phyloP scores from a whole-genome alignment of 805 yeast species.

The Saccharomycopsis lassenensis region DNA sequence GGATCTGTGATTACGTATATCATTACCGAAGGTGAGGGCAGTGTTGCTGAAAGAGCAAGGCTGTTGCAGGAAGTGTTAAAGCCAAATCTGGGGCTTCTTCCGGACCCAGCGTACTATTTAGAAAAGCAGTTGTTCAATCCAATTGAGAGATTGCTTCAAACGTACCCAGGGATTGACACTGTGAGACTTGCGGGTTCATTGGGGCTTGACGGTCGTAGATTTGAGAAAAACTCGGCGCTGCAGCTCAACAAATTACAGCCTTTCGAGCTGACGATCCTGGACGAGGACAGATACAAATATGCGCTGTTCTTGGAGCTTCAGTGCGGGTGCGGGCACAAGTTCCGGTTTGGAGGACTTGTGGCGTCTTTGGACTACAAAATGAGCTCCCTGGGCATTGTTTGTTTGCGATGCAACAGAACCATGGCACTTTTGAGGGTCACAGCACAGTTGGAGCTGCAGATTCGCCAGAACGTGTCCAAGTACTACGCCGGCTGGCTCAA shows the following conservation, averaged over 20 bases:
- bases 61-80: constrained; percentile 63
- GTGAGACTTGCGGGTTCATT: constrained; percentile 65
- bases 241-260: constrained; percentile 50
- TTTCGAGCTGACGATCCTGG: constrained; percentile 70
- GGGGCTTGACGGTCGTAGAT: constrained; percentile 66
- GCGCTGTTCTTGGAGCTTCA: constrained; percentile 42
- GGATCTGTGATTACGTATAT: constrained; percentile 87
- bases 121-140: constrained; percentile 88
- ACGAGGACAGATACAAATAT: constrained; percentile 69
- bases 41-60: constrained; percentile 67
- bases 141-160: constrained; percentile 73
- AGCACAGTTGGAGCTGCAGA: constrained; percentile 62
- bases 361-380: constrained; percentile 50
- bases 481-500: constrained; percentile 81
- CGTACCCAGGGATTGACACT: constrained; percentile 79
- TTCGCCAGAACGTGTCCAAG: constrained; percentile 56
- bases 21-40: constrained; percentile 45
- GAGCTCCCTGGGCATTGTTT: constrained; percentile 59
- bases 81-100: constrained; percentile 39
- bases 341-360: constrained; percentile 66
- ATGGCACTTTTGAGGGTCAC: constrained; percentile 47
- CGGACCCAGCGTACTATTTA: constrained; percentile 72
- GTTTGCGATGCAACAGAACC: constrained; percentile 46
- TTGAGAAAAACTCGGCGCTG: constrained; percentile 28
- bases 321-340: constrained; percentile 54